These are phyloP conservation scores for Capronia coronata DNA, from an alignment of 2,329 filamentous ascomycete species.

Conservation along the genomic window DNA sequence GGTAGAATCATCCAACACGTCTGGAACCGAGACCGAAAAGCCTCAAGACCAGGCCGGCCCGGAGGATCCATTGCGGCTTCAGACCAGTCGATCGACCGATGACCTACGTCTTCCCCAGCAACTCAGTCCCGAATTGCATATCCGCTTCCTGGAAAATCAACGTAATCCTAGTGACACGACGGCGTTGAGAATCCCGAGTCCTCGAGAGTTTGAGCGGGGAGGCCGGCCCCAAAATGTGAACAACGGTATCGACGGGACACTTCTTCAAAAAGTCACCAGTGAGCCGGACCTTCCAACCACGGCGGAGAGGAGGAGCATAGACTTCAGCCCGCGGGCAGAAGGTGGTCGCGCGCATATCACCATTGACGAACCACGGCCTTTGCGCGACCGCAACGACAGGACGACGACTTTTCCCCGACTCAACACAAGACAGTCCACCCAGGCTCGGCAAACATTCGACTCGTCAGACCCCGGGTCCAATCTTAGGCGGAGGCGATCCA, in stretches of 20 bases:
- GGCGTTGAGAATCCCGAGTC: conserved; percentile 81
- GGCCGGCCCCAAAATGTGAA: conserved; percentile 59
- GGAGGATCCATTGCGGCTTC: conserved; percentile 41
- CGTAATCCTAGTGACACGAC: conserved; percentile 65
- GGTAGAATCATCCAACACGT: conserved; percentile 22
- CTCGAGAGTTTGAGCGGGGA: conserved; percentile 80
- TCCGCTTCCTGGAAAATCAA: conserved; percentile 80
- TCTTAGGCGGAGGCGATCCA: conserved; percentile 44
- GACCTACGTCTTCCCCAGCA: conserved; percentile 49
- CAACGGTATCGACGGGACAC: conserved; percentile 37
- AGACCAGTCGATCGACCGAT: conserved; percentile 32
- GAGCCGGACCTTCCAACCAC: conserved; percentile 23
- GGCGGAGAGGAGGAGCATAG: conserved; percentile 20
- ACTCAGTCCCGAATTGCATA: conserved; percentile 66
- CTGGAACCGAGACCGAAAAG: conserved; percentile 1
- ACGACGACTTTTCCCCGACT: conserved; percentile 20
- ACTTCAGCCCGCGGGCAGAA: conserved; percentile 5
- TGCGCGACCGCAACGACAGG: conserved; percentile 33
- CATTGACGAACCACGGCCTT: conserved; percentile 43
- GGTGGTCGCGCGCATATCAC: conserved; percentile 36
- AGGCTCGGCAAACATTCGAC: conserved; percentile 14
- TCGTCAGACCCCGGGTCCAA: conserved; percentile 11
- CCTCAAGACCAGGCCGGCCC: background rate
- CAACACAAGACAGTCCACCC: conserved; percentile 19
- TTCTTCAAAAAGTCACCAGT: conserved; percentile 27